These are phyloP conservation scores for Moricandia moricandioides DNA, from an alignment of 345 rosid species.

Conservation along the genomic window DNA sequence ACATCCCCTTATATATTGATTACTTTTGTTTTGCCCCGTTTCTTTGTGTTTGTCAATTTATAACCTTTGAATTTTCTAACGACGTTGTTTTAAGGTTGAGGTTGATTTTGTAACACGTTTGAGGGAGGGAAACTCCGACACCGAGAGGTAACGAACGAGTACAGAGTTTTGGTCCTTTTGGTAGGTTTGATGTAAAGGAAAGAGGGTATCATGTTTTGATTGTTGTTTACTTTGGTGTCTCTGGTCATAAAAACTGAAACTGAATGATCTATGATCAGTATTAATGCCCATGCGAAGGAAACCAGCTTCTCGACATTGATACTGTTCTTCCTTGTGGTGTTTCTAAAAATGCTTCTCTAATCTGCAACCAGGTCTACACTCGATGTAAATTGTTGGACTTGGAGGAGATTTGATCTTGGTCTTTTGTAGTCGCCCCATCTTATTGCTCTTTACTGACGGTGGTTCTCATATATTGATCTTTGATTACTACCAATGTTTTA, in stretches of 20 bases:
- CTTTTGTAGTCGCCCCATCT: neutral
- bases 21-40: conserved; percentile 1
- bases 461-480: neutral
- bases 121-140: neutral
- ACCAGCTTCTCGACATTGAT: neutral
- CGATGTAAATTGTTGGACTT: neutral
- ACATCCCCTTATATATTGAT: neutral
- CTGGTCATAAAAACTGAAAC: neutral
- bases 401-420: neutral
- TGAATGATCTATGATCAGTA: neutral
- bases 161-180: neutral
- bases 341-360: neutral
- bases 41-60: neutral
- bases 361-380: neutral
- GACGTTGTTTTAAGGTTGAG: neutral
- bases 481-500: too few relatives aligned
- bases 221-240: neutral
- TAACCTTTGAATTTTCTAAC: neutral
- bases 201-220: neutral
- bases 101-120: neutral
- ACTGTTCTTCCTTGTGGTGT: neutral
- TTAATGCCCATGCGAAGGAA: neutral
- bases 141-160: neutral
- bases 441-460: neutral
- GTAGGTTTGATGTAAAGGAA: neutral